Evolutionary conservation across 2,329 filamentous ascomycete genomes (phyloP).

Genomic region (Ascochyta clinopodiicola): DNA sequence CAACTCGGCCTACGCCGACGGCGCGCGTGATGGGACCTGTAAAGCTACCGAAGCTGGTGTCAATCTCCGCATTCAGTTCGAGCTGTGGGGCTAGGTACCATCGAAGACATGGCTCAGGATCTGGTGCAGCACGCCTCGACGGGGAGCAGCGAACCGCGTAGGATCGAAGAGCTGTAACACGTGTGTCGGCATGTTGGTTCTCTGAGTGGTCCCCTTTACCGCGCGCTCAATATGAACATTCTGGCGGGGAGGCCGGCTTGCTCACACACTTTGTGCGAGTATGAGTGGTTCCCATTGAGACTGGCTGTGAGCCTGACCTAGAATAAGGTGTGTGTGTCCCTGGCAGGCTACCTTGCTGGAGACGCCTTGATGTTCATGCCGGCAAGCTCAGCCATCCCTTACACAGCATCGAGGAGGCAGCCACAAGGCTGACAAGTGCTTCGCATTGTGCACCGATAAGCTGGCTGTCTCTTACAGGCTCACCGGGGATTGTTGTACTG

Average conservation of each 20-base stretch:
- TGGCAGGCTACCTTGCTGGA: neutral
- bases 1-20: neutral
- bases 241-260: neutral
- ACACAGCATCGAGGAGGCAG: neutral
- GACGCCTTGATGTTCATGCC: neutral
- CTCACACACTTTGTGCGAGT: neutral
- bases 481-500: neutral
- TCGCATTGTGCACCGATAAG: neutral
- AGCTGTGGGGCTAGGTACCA: neutral
- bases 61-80: constrained; percentile 11
- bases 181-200: neutral
- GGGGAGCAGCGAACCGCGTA: neutral
- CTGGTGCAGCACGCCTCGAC: constrained; percentile 7
- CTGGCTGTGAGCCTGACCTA: neutral
- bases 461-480: neutral
- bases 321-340: neutral
- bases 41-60: constrained; percentile 10
- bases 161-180: constrained; percentile 7
- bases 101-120: constrained; percentile 6
- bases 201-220: neutral
- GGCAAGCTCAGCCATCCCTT: neutral
- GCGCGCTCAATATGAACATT: neutral
- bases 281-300: neutral
- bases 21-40: constrained; percentile 9
- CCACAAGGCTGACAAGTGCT: neutral